phyloP scores from a whole-genome alignment of 352 stramenopile species.

The Phytophthora aleatoria region DNA sequence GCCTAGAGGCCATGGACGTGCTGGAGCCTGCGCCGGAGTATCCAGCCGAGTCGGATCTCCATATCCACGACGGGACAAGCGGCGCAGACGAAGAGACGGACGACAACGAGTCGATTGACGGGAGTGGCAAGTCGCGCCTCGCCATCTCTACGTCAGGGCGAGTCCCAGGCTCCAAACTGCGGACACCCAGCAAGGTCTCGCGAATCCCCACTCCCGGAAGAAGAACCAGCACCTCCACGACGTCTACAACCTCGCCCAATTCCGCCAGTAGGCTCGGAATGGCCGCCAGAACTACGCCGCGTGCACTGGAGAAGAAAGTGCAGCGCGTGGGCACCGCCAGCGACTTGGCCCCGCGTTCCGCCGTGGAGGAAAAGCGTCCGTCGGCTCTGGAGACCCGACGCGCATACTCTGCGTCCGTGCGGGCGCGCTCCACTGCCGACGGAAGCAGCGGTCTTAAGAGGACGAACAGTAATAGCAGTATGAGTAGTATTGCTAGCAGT shows the following conservation, averaged over 20 bases:
- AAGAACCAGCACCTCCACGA: slow-evolving; percentile 5
- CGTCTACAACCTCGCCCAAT: slow-evolving; percentile 4
- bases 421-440: slow-evolving; percentile 18
- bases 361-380: slow-evolving; percentile 27
- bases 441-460: slow-evolving; percentile 27
- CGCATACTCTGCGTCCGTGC: slow-evolving; percentile 31
- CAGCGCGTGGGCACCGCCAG: slow-evolving; percentile 32
- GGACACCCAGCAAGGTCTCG: slow-evolving; percentile 31
- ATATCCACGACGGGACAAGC: slow-evolving; percentile 15
- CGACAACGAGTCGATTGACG: slow-evolving; percentile 22
- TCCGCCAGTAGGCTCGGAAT: slow-evolving; percentile 43
- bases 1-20: slow-evolving; percentile 2
- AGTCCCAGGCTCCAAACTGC: slow-evolving; percentile 27
- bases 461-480: slow-evolving; percentile 40
- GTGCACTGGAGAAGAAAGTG: slow-evolving; percentile 43
- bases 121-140: slow-evolving; percentile 25
- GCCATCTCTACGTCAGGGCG: slow-evolving; percentile 21
- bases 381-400: slow-evolving; percentile 35
- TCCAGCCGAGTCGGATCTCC: slow-evolving; percentile 12
- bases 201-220: slow-evolving; percentile 28
- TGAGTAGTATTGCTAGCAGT: slow-evolving; percentile 37
- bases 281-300: slow-evolving; percentile 42
- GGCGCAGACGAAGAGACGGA: slow-evolving; percentile 10
- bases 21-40: slow-evolving; percentile 11
- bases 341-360: slow-evolving; percentile 15